Base-by-base conservation (phyloP, 495 filamentous ascomycete species). In the Schizothecium vesticola region DNA sequence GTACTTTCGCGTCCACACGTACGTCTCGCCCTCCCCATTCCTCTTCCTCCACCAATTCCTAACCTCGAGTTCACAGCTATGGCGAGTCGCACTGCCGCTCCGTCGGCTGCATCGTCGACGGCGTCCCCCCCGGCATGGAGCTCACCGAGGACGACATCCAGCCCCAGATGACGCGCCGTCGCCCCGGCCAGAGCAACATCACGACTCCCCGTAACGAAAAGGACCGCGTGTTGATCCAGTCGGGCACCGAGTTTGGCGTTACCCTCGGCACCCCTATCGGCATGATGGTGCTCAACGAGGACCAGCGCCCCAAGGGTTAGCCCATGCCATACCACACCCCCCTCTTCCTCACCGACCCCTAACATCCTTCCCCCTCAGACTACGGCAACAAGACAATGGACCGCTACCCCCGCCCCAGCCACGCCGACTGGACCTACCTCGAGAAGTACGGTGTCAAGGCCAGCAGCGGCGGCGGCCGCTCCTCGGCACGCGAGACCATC, bases 401-500 rank as follows among this genome's bases (percentile, higher is more conserved):
- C 78, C 78, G 87, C 56, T 97, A 90, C 85, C 95, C 95, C 12
- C 85, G 95, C 36, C 95, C 95, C 11, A 92, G 89, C 77, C 95
- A 99, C 79, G 95, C 95, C 63, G 95, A 99, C 76, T 97, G 89
- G 85, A 99, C 95, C 70, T 98, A 98, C 79, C 86, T 97, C 59
- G 90, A 94, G 82, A 99, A 99, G 80, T 99, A 99, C 72, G 95
- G 95, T 12, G 90, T 98, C 65, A 95, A 96, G 83, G 93, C 96
- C 7, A 92, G 88, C 78, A 93, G 90, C 69, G 95, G 95, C 67
- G 95, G 95, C 70, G 96, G 95, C 26, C 87, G 96, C 69, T 95
- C 91, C 78, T 93, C 90, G 76, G 95, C 95, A 21, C 85, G 95
- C 64, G 95, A 99, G 85, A 99, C 95, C 11, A 97, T 99, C 72